Evolutionary conservation across 139 green algal species (phyloP), one percentile per base, ranked within the genome.

Genomic region (Micractinium conductrix): DNA sequence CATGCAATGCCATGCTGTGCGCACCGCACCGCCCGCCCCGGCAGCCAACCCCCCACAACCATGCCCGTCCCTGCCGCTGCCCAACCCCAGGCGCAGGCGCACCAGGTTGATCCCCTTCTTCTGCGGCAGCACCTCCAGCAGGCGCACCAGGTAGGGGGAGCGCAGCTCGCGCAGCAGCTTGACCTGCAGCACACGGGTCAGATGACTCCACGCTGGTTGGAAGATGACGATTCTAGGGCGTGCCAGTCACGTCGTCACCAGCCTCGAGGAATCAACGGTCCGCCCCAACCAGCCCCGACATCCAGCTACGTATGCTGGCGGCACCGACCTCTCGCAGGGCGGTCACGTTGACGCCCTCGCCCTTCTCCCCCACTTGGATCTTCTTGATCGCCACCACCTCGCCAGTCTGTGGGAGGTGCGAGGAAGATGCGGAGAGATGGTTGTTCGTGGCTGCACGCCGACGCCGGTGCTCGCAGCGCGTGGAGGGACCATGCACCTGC

Each of bases 321-420:
- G n/a, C n/a, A n/a, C n/a, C n/a, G n/a, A n/a, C n/a, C 85, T 98
- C 96, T 7, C 96, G 89, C 63, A 98, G 86, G 0, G 94, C 93
- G 0, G 96, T 98, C 58, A 98, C 90, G 85, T 98, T 91, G 5
- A 98, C 88, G 28, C 96, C 96, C 93, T 87, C 83, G 26, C 83
- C 82, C 58, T 90, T 90, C 55, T 93, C 88, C 8, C 87, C 92
- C 8, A 96, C 84, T 10, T 91, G 84, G 55, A 98, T 95, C 70
- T 96, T 96, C 84, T 98, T 98, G 38, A 98, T 95, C 17, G 95
- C 95, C 22, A 98, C 95, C 70, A 95, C 86, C 63, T 96, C 69
- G 2, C 93, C 93, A 7, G 95, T 98, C 94, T 98, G 90, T 44
- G 70, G 17, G 0, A n/a, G n/a, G n/a, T n/a, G n/a, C n/a, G n/a